phyloP scores from a whole-genome alignment of 768 basidiomycete species.

The Mycena capillaripes region DNA sequence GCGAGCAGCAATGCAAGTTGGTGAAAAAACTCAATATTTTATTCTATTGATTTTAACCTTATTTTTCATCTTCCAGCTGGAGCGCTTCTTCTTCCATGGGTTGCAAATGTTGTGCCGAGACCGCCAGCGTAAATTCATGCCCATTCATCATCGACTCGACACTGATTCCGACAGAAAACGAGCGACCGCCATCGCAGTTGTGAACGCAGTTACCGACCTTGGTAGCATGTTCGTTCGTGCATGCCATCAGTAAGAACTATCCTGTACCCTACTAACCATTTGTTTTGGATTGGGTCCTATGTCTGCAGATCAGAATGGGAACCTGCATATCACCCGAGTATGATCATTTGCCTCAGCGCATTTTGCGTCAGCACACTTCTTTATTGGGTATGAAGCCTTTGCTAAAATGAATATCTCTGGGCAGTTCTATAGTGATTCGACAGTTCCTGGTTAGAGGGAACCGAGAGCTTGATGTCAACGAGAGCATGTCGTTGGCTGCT shows the following conservation, averaged over 20 bases:
- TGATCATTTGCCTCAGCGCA: constrained; percentile 58
- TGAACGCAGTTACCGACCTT: constrained; percentile 68
- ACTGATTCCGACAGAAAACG: constrained; percentile 50
- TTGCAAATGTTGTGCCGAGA: constrained; percentile 69
- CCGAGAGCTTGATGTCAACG: constrained; percentile 35
- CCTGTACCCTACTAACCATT: background rate
- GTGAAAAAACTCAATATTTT: constrained; percentile 19
- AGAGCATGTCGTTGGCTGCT: constrained; percentile 44
- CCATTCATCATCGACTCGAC: background rate
- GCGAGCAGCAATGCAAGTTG: constrained; percentile 62
- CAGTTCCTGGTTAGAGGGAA: background rate
- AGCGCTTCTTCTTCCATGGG: constrained; percentile 69
- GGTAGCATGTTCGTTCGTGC: constrained; percentile 67
- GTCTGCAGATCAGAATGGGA: constrained; percentile 72
- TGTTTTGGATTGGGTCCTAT: constrained; percentile 66
- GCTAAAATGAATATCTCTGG: background rate
- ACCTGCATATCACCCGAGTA: constrained; percentile 71
- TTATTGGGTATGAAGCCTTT: background rate
- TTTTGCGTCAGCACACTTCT: background rate
- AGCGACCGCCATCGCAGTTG: constrained; percentile 71
- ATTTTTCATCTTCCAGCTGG: constrained; percentile 44
- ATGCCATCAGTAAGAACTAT: background rate
- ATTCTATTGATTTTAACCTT: background rate
- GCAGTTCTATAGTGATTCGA: background rate
- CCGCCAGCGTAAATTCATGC: constrained; percentile 64